Base-by-base conservation (phyloP, 2,329 filamentous ascomycete species). In the Colletotrichum euphorbiae region DNA sequence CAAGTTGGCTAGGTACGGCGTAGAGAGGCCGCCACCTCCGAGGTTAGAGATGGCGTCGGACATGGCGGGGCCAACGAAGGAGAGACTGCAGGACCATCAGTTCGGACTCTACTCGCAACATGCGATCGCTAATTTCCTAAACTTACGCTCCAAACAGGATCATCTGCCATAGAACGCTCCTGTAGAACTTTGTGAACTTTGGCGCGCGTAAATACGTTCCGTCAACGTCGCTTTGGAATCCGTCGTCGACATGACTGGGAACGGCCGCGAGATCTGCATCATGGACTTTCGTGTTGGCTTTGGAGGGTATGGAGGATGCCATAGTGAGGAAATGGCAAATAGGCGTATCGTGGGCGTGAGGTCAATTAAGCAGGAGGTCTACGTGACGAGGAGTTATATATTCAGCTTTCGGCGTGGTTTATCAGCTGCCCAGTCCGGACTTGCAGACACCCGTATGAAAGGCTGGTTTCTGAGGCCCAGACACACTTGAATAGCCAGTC, bases 31-130 rank as follows among this genome's bases (percentile, higher is more conserved):
- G 13, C 63, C 63, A 6, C 63, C 63, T 11, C 63, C 63, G 11
- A 67, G 63, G 42, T 67, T 67, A 31, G 58, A 56, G 58, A 67
- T 67, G 50, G 63, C 63, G 4, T 67, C 63, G 17, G 63, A 67
- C 63, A 62, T 67, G 12, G 63, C 63, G 15, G 63, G 63, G 6
- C 63, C 63, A 4, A 67, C 50, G 17, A 67, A 67, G 36, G 63
- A 67, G 12, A 67, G 51, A 4, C 58, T 67, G 45, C 48, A 28
- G 17, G 3, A 12, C 3, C 7, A 12, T 13, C 17, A 21, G 5
- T 6, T 19, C 4, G 13, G 12, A 24, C n/a, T 51, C 48, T n/a
- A 19, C 17, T n/a, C 28, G 12, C 6, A 9, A 52, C n/a, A n/a
- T 28, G 0, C 46, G 0, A 1, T n/a, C 17, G 13, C 24, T 19